Evolutionary conservation across 176 grass and related monocot species (phyloP).

Genomic region (Alloteropsis semialata): DNA sequence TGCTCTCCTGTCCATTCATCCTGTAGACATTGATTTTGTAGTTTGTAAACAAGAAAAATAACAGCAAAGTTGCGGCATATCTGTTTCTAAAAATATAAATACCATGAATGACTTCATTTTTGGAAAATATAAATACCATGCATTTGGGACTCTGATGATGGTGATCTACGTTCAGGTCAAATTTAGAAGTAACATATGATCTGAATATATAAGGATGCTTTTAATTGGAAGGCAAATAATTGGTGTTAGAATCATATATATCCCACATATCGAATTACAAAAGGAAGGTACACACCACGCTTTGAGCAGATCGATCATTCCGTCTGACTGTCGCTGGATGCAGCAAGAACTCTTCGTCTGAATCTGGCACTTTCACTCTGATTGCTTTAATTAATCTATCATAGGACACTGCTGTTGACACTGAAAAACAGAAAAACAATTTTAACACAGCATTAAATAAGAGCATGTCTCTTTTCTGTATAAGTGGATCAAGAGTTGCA

Average conservation of each 20-base stretch:
- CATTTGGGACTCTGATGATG: not conserved
- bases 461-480: slow-evolving; percentile 9
- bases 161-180: not conserved
- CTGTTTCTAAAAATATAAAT: not conserved
- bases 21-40: slow-evolving; percentile 37
- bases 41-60: not conserved
- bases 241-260: slow-evolving; percentile 1
- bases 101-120: not conserved
- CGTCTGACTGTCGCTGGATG: slow-evolving; percentile 91
- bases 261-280: not conserved
- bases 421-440: slow-evolving; percentile 44
- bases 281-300: slow-evolving; percentile 66
- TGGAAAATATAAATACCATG: not conserved
- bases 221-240: not conserved
- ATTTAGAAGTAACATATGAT: not conserved
- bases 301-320: slow-evolving; percentile 93
- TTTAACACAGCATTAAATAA: not conserved
- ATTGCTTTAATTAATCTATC: slow-evolving; percentile 86
- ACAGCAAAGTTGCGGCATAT: not conserved
- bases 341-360: slow-evolving; percentile 92
- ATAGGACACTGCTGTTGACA: slow-evolving; percentile 94
- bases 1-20: slow-evolving; percentile 99
- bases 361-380: slow-evolving; percentile 95
- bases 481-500: not conserved
- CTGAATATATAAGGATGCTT: not conserved